Evolutionary conservation across 2,329 filamentous ascomycete genomes (phyloP), one percentile per base, ranked within the genome.

Genomic region (Stachybotrys chlorohalonatus): DNA sequence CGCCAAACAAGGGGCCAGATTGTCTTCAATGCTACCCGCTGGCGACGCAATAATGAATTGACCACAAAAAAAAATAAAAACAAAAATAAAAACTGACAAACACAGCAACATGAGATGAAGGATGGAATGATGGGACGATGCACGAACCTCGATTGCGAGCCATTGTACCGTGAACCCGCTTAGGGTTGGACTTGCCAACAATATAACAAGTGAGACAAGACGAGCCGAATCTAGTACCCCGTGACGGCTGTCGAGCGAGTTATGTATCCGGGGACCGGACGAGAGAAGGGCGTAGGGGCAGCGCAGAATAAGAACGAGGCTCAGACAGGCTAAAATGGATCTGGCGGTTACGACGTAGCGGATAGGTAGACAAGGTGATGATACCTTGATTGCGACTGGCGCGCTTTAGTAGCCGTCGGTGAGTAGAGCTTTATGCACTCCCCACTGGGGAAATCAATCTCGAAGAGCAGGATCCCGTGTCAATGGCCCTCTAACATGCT

Each of bases 101-200:
- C 8, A 9, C 36, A 42, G 24, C 24, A 42, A 42, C 36, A 42
- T 5, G 36, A 11, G 11, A 39, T 11, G 13, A 42, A 9, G 13
- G 36, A 13, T 42, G 36, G 36, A 42, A 42, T 42, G 36, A 42
- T 42, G 2, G 36, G 36, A 42, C 3, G 46, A 11, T 47, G 46
- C 61, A 79, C 77, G 67, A 71, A 80, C 78, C 78, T 70, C 78
- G 74, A 77, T 76, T 80, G 63, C 77, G 76, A 64, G 69, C 77
- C 77, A 80, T 80, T 77, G 36, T 8, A 80, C 80, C 60, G 71
- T 77, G 36, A 3, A 7, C n/a, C 16, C 32, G 32, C 36, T 32
- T 15, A 17, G 50, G 49, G 47, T 7, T 48, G n/a, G 16, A 11
- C 16, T 47, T 9, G 36, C 36, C 36, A 9, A n/a, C 4, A 47